Evolutionary conservation across 108 stramenopile species (phyloP).

Genomic region (Skeletonema grethae): DNA sequence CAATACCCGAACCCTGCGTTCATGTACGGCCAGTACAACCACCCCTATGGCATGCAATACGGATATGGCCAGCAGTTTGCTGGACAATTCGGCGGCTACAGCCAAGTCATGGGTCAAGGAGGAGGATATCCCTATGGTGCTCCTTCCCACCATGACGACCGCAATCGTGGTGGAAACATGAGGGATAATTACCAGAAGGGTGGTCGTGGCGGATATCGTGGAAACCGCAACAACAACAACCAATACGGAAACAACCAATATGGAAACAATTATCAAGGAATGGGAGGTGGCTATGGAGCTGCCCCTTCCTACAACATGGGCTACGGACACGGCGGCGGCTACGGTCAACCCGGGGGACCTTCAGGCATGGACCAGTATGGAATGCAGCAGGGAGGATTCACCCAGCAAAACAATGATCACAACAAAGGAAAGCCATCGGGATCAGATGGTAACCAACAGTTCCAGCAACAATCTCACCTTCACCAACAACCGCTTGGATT

Average conservation of each 20-base stretch:
- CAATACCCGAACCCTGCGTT: constrained; percentile 66
- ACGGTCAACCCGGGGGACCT: constrained; percentile 52
- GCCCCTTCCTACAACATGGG: constrained; percentile 65
- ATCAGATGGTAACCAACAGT: constrained; percentile 45
- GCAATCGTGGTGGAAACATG: constrained; percentile 44
- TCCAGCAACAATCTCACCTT: constrained; percentile 61
- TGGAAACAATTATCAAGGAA: constrained; percentile 66
- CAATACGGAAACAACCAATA: constrained; percentile 64
- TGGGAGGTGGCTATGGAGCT: constrained; percentile 37
- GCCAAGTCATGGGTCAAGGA: constrained; percentile 71
- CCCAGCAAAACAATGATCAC: constrained; percentile 62
- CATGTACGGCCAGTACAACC: constrained; percentile 77
- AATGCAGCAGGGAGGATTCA: constrained; percentile 53
- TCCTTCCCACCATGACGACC: constrained; percentile 73
- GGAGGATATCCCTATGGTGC: constrained; percentile 67
- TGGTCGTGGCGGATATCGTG: constrained; percentile 71
- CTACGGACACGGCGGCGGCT: constrained; percentile 60
- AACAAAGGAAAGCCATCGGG: constrained; percentile 62
- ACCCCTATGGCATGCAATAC: constrained; percentile 68
- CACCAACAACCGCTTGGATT: constrained; percentile 71
- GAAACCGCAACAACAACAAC: constrained; percentile 53
- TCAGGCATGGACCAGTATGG: constrained; percentile 68
- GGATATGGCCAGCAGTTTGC: constrained; percentile 65
- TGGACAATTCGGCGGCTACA: constrained; percentile 64
- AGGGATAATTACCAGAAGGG: constrained; percentile 74